Conservation (phyloP, 257 asterid genomes). For the Eucommia ulmoides region DNA sequence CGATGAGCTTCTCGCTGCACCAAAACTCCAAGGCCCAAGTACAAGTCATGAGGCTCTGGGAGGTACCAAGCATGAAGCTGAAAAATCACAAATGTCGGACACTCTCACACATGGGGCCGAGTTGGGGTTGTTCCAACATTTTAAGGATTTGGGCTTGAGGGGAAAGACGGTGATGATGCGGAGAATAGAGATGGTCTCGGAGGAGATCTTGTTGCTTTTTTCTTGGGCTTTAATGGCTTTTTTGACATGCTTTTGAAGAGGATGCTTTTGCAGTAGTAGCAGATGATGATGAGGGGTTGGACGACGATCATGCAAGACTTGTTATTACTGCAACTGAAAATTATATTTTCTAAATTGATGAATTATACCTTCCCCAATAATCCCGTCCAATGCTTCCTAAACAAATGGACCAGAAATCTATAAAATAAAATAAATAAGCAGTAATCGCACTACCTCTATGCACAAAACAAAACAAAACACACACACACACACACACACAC, state of each 20-base stretch:
- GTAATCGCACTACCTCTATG: too few relatives aligned
- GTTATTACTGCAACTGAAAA: too few relatives aligned
- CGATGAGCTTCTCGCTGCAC: conserved; percentile 77
- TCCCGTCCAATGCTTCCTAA: too few relatives aligned
- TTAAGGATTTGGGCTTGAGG: conserved; percentile 65
- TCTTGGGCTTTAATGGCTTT: conserved; percentile 64
- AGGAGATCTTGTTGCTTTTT: conserved; percentile 79
- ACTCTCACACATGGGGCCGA: conserved; percentile 61
- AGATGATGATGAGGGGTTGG: conserved; percentile 63
- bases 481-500: too few relatives aligned
- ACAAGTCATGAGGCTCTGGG: conserved; percentile 63
- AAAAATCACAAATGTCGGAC: conserved; percentile 84
- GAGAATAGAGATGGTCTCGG: conserved; percentile 83
- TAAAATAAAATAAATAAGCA: too few relatives aligned
- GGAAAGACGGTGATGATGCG: conserved; percentile 72
- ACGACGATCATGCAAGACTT: conserved; percentile 83
- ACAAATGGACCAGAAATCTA: too few relatives aligned
- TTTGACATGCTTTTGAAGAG: conserved; percentile 68
- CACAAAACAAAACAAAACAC: too few relatives aligned
- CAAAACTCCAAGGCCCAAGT: conserved; percentile 85
- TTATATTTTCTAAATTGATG: too few relatives aligned
- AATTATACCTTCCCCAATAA: too few relatives aligned
- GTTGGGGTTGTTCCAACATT: conserved; percentile 64
- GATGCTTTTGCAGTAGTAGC: conserved; percentile 55
- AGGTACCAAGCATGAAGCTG: conserved; percentile 75